phyloP scores from a whole-genome alignment of 495 filamentous ascomycete species.

The Penicillium simplicissimum region DNA sequence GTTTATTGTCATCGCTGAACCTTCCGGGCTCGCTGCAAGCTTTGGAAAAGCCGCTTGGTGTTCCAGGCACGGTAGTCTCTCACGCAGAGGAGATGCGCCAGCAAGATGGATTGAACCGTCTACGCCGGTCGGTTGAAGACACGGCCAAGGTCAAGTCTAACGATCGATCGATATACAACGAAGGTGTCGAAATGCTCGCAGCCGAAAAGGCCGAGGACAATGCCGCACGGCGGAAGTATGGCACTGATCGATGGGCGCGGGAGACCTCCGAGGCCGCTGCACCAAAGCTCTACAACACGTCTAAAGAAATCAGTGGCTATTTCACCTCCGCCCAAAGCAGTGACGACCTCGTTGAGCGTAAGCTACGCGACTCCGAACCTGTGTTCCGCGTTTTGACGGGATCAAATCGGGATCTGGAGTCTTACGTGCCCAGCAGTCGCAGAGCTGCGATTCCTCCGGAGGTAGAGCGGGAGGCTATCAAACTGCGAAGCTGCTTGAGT shows the following conservation, averaged over 20 bases:
- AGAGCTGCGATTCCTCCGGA: slow-evolving; percentile 73
- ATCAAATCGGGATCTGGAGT: slow-evolving; percentile 75
- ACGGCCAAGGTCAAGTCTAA: slow-evolving; percentile 80
- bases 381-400: slow-evolving; percentile 74
- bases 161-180: slow-evolving; percentile 73
- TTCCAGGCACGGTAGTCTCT: slow-evolving; percentile 80
- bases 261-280: slow-evolving; percentile 68
- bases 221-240: slow-evolving; percentile 71
- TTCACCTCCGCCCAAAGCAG: slow-evolving; percentile 81
- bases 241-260: slow-evolving; percentile 83
- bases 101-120: slow-evolving; percentile 74
- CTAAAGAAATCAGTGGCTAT: slow-evolving; percentile 81
- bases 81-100: slow-evolving; percentile 97
- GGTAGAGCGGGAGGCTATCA: slow-evolving; percentile 74
- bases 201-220: slow-evolving; percentile 84
- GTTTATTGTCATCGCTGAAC: slow-evolving; percentile 76
- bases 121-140: slow-evolving; percentile 78
- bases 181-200: slow-evolving; percentile 73
- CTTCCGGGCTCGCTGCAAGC: slow-evolving; percentile 93
- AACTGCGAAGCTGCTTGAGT: slow-evolving; percentile 73
- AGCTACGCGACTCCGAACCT: slow-evolving; percentile 72
- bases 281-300: slow-evolving; percentile 72
- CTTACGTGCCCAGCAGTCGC: slow-evolving; percentile 85
- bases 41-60: slow-evolving; percentile 87
- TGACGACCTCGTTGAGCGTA: slow-evolving; percentile 77